Base-by-base conservation (phyloP, 108 stramenopile species). In the Fragilaria crotonensis region DNA sequence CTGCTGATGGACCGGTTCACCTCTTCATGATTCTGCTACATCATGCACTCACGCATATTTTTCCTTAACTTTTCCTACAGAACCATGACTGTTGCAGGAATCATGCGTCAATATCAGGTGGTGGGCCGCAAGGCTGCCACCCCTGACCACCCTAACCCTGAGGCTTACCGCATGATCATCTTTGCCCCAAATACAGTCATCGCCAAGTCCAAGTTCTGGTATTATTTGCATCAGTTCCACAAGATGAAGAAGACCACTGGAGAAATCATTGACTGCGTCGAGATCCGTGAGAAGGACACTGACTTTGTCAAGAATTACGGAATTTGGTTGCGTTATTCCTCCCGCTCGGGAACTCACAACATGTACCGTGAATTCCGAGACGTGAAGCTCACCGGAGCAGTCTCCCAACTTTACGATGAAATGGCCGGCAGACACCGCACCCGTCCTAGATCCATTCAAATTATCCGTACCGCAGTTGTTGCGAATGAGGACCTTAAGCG, bases 201-300 rank as follows among this genome's bases (percentile, higher is more conserved):
- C 45, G 99, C 97, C 62, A 95, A 94, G 77, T 97, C 96, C 44
- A 96, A 97, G 75, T 99, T 98, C 90, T 99, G 99, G 99, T 99
- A 99, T 80, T 98, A 95, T 85, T 87, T 99, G 94, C 99, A 97
- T 68, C 97, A 99, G 86, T 97, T 97, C 88, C 85, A 88, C 57
- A 99, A 99, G 80, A 97, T 99, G 97, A 99, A 99, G 94, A 97
- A 96, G 93, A 96, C 97, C 68, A 99, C 99, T 18, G 99, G 99
- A 60, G 97, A 99, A 76, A 98, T 98, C 70, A 78, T 99, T 44
- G 96, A 97, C 72, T 79, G 89, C 57, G 90, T 95, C 54, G 97
- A 99, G 77, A 75, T 99, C 64, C 67, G 76, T 48, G 99, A 99
- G 79, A 97, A 96, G 87, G 96, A 98, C 83, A 48, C 69, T 48